phyloP scores from a whole-genome alignment of 441 rosid genomes.

The Brassica hybrid region DNA sequence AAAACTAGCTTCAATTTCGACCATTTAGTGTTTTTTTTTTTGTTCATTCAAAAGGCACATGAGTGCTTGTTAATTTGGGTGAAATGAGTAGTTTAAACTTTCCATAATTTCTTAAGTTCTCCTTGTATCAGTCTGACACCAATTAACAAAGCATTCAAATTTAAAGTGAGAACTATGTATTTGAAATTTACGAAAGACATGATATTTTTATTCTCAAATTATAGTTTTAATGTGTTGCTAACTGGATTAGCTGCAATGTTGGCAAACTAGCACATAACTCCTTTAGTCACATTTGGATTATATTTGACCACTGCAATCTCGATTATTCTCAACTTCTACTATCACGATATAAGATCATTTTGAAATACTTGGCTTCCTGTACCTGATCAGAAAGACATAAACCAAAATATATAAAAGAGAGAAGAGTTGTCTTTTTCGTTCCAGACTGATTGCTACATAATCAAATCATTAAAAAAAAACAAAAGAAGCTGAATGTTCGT shows the following conservation, averaged over 20 bases:
- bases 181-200: background rate
- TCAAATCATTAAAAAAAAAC: slow-evolving; percentile 6
- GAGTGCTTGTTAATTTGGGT: too few species aligned
- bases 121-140: too few species aligned
- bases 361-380: slow-evolving; percentile 9
- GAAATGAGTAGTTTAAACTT: too few species aligned
- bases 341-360: slow-evolving; percentile 22
- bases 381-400: slow-evolving; percentile 23
- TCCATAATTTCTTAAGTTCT: too few species aligned
- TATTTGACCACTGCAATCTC: background rate
- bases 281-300: slow-evolving; percentile 6
- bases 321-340: background rate
- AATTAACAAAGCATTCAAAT: too few species aligned
- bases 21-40: too few species aligned
- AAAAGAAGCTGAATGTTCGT: background rate
- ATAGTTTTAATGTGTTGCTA: background rate
- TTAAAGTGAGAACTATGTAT: too few species aligned
- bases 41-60: too few species aligned
- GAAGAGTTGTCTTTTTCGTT: background rate
- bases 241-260: background rate
- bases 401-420: background rate
- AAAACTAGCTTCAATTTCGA: too few species aligned
- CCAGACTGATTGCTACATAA: background rate
- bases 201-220: background rate
- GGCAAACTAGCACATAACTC: background rate